These are phyloP conservation scores for Beta vulgaris DNA, from an alignment of 148 eudicot species.

Conservation along the genomic window DNA sequence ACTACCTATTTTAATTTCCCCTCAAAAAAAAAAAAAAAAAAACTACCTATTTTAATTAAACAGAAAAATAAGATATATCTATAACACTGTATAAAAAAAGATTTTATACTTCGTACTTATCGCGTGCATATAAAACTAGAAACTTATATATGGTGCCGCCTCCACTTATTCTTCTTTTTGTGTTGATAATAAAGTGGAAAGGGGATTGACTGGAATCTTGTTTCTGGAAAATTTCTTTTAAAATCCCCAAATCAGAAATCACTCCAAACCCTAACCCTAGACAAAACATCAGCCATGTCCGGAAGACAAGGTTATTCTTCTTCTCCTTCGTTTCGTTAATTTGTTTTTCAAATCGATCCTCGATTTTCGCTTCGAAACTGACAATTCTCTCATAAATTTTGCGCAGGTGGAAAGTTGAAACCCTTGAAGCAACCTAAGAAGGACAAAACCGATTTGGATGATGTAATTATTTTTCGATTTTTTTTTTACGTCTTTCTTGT, in stretches of 20 bases:
- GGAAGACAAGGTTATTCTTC: conserved; percentile 47
- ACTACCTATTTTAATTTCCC: too few relatives aligned
- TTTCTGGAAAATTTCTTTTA: not conserved
- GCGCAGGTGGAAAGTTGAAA: conserved; percentile 81
- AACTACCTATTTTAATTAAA: too few relatives aligned
- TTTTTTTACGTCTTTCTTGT: not conserved
- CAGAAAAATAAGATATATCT: too few relatives aligned
- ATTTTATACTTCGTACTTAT: too few relatives aligned
- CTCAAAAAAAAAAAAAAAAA: too few relatives aligned
- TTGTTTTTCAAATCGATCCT: not conserved
- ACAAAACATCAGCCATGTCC: conserved; percentile 43
- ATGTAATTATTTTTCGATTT: conserved; percentile 31
- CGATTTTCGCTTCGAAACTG: conserved; percentile 3
- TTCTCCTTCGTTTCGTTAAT: not conserved
- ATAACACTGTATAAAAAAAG: too few relatives aligned
- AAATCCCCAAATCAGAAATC: conserved; percentile 7
- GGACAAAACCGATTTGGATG: conserved; percentile 76
- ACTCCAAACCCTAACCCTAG: conserved; percentile 42
- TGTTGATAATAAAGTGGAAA: not conserved
- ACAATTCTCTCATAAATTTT: conserved; percentile 3
- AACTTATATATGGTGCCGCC: not conserved
- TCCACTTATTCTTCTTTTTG: not conserved
- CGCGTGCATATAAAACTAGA: too few relatives aligned
- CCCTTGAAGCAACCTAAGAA: conserved; percentile 92
- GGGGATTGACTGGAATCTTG: not conserved